Percentiles rank a stretch among this genome's conserved stretches.
These are phyloP conservation scores for Magnolia changhungtana DNA, from an alignment of 164 flowering plant species.

Conservation along the genomic window DNA sequence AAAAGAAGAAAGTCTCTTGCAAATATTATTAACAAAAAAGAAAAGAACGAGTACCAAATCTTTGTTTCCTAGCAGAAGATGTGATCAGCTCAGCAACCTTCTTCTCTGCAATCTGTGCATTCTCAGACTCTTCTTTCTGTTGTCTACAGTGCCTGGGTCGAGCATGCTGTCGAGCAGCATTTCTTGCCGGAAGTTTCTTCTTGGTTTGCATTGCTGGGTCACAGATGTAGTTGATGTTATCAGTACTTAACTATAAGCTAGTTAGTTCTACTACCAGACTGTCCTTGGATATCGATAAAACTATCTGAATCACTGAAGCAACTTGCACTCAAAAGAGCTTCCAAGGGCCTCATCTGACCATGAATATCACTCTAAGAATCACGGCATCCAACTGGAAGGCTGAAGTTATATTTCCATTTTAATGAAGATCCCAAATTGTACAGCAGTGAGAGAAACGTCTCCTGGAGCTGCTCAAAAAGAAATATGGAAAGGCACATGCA, in stretches of 20 bases:
- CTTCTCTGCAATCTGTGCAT: constrained; percentile 43
- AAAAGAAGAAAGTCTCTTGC: too few relatives aligned
- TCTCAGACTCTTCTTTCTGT: constrained; percentile 50
- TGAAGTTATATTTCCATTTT: not conserved
- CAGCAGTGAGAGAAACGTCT: not conserved
- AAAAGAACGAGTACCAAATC: constrained; percentile 31
- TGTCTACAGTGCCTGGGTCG: constrained; percentile 53
- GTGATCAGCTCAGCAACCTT: constrained; percentile 67
- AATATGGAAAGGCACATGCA: not conserved
- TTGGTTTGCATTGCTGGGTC: constrained; percentile 56
- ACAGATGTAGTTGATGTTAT: not conserved
- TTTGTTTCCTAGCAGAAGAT: constrained; percentile 71
- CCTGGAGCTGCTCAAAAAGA: not conserved
- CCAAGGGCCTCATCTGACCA: not conserved
- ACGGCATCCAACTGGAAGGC: not conserved
- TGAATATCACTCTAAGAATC: not conserved
- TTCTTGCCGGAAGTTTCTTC: constrained; percentile 53
- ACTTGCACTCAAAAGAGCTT: not conserved
- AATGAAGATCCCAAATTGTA: not conserved
- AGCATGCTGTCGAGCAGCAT: constrained; percentile 42
- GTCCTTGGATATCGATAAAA: not conserved
- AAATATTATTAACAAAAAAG: not conserved
- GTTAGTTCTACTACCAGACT: not conserved
- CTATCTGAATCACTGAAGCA: not conserved
- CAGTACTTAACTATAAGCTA: not conserved